Conservation (phyloP, 768 basidiomycete species). For the Rhodosporidiobolus sp. region DNA sequence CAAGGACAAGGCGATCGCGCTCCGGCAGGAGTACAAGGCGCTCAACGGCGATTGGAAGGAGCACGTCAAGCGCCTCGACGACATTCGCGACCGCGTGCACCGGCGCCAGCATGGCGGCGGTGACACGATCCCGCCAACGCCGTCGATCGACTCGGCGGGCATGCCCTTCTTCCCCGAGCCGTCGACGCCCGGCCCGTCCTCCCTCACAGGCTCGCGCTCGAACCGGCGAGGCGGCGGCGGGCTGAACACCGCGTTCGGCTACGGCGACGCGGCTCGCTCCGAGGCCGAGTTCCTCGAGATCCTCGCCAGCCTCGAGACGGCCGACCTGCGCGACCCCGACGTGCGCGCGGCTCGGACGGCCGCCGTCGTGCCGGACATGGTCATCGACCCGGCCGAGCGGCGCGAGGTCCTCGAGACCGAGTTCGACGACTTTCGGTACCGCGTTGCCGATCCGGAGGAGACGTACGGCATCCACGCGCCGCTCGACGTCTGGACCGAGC, state of each 20-base stretch:
- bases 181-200: slow-evolving; percentile 27
- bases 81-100: slow-evolving; percentile 53
- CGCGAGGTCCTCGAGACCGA: slow-evolving; percentile 48
- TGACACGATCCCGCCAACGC: slow-evolving; percentile 29
- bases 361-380: slow-evolving; percentile 87
- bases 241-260: slow-evolving; percentile 16
- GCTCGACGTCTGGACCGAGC: slow-evolving; percentile 73
- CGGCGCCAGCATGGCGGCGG: background rate
- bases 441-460: slow-evolving; percentile 68
- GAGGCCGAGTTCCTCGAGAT: slow-evolving; percentile 97
- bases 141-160: slow-evolving; percentile 40
- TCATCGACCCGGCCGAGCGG: slow-evolving; percentile 60
- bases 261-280: slow-evolving; percentile 82
- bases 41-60: slow-evolving; percentile 70
- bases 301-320: slow-evolving; percentile 85
- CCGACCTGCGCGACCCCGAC: slow-evolving; percentile 87
- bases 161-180: slow-evolving; percentile 39
- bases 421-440: slow-evolving; percentile 81
- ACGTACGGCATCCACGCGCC: slow-evolving; percentile 60
- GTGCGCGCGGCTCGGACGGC: slow-evolving; percentile 80
- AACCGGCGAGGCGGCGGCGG: slow-evolving; percentile 43
- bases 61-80: slow-evolving; percentile 68
- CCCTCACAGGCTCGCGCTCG: slow-evolving; percentile 39
- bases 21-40: slow-evolving; percentile 65
- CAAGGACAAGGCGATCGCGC: slow-evolving; percentile 56